Evolutionary conservation across 2,329 filamentous ascomycete genomes (phyloP).

Genomic region (Alternaria incomplexa): DNA sequence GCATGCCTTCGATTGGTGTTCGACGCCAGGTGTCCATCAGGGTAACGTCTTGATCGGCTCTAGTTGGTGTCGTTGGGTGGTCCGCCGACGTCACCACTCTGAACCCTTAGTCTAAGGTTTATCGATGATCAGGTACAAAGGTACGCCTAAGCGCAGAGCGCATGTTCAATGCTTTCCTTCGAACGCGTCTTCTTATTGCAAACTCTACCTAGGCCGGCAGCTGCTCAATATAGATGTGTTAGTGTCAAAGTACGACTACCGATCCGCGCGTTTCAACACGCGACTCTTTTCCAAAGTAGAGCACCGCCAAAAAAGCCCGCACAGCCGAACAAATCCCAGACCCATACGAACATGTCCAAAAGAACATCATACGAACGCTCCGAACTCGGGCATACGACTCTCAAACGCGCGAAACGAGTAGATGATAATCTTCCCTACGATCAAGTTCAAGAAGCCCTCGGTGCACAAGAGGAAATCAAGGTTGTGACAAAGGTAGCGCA

Average conservation of each 20-base stretch:
- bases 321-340: neutral
- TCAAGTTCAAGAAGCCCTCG: constrained; percentile 49
- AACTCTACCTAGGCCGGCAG: neutral
- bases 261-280: constrained; percentile 13
- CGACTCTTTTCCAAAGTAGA: constrained; percentile 11
- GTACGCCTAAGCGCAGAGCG: neutral
- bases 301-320: constrained; percentile 7
- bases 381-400: constrained; percentile 53
- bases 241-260: neutral
- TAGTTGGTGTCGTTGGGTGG: constrained; percentile 13
- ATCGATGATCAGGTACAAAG: constrained; percentile 17
- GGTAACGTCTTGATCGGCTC: constrained; percentile 26
- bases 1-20: constrained; percentile 19
- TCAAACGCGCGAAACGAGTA: constrained; percentile 58
- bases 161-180: constrained; percentile 16
- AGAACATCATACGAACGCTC: constrained; percentile 37
- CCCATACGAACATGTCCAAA: constrained; percentile 28
- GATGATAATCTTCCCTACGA: constrained; percentile 54
- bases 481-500: constrained; percentile 54
- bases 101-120: constrained; percentile 5
- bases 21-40: constrained; percentile 24
- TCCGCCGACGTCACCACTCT: constrained; percentile 36
- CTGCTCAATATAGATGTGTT: neutral
- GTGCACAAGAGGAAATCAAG: constrained; percentile 47
- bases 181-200: constrained; percentile 4